Conservation (phyloP, 345 rosid species). For the Populus tremula region DNA sequence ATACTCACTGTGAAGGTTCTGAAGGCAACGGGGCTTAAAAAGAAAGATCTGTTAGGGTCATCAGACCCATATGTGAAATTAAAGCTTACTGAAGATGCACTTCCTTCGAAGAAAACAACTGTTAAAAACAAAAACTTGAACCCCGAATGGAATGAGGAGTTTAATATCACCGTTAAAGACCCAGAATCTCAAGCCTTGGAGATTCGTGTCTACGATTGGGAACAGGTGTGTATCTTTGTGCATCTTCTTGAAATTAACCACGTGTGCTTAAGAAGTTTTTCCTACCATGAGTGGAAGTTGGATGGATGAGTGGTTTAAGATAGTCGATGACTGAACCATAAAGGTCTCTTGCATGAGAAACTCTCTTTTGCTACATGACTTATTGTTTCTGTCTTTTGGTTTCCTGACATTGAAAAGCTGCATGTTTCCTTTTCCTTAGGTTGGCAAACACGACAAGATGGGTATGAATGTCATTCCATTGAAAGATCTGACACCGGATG, state of each 20-base stretch:
- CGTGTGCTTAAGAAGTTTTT: neutral
- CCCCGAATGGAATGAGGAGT: constrained; percentile 97
- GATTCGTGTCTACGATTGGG: constrained; percentile 81
- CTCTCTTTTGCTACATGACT: no score
- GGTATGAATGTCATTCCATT: constrained; percentile 79
- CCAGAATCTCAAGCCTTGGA: constrained; percentile 69
- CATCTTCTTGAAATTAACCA: neutral
- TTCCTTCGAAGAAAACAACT: constrained; percentile 81
- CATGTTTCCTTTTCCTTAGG: constrained; percentile 28
- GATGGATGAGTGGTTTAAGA: no score
- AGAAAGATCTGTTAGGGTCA: constrained; percentile 86
- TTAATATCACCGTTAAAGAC: constrained; percentile 65
- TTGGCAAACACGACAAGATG: constrained; percentile 91
- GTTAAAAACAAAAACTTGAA: constrained; percentile 87
- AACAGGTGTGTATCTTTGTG: constrained; percentile 49
- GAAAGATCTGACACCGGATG: constrained; percentile 70
- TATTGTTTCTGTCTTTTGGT: neutral
- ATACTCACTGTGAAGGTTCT: constrained; percentile 73
- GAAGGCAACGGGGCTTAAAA: constrained; percentile 72
- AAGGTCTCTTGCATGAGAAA: no score
- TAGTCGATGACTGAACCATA: no score
- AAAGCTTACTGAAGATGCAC: constrained; percentile 73
- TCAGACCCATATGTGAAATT: constrained; percentile 93
- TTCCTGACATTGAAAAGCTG: neutral
- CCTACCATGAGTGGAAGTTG: neutral